Base-by-base conservation (phyloP, 805 yeast genomes). In the Zygosaccharomyces pseudorouxii region DNA sequence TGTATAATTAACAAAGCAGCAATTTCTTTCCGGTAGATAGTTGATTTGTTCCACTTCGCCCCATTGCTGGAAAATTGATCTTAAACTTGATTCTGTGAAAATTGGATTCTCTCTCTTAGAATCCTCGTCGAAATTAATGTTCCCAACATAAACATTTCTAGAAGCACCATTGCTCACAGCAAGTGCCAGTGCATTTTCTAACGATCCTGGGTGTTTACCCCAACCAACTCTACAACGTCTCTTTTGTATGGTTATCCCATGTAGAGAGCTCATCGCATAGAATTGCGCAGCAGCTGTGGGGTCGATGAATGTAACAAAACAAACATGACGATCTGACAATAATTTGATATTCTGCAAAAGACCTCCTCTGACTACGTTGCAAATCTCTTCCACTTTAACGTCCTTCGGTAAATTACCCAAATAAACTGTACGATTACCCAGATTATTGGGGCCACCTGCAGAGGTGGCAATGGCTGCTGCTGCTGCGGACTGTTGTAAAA, bases 201-300 rank as follows among this genome's bases (percentile, higher is more conserved):
- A 74, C 1, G 96, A 89, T 9, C 98, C 98, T 5, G 95, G 83
- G 64, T 92, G 97, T 68, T 89, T 90, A 41, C 98, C 99, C 98
- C 99, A 92, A 18, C 97, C 97, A 48, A 92, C 89, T 65, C 87
- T 88, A 56, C 92, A 84, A 60, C 90, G 78, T 60, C 95, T 78
- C 64, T 84, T 84, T 63, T 87, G 95, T 51, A 92, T 85, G 16
- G 89, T 79, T 51, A 92, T 73, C 0, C 97, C 97, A 62, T 89
- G 95, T 54, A 89, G 73, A 61, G 89, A 89, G 55, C 95, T 84
- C 86, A 88, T 83, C 7, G 97, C 97, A 68, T 84, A 92, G 65
- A 92, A 92, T 69, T 92, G 98, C 1, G 97, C 97, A 0, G 98
- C 98, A 2, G 97, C 96, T 46, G 92, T 86, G 23, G 98, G 96